Evolutionary conservation across 2,329 filamentous ascomycete species (phyloP).

Genomic region (Paracoccidioides brasiliensis): DNA sequence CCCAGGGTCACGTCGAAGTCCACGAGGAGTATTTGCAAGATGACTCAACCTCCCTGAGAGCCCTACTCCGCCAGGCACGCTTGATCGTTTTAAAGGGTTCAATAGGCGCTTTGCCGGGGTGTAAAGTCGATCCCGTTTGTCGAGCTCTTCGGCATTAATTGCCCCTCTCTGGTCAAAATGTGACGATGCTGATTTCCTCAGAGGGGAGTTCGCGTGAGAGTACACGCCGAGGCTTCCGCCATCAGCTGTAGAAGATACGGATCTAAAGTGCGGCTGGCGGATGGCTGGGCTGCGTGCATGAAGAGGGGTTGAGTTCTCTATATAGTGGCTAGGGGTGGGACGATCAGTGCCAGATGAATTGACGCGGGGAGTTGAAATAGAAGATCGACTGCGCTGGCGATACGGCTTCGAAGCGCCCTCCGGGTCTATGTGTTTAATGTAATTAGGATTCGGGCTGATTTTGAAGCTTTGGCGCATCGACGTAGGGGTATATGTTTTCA

Average conservation of each 20-base stretch:
- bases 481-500: slow-evolving; percentile 50
- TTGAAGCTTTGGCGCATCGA: slow-evolving; percentile 60
- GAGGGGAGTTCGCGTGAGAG: slow-evolving; percentile 65
- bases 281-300: slow-evolving; percentile 33
- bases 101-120: slow-evolving; percentile 27
- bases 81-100: slow-evolving; percentile 33
- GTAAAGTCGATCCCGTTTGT: slow-evolving; percentile 22
- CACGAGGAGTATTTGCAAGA: slow-evolving; percentile 3
- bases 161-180: slow-evolving; percentile 36
- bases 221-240: slow-evolving; percentile 73
- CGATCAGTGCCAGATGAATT: slow-evolving; percentile 19
- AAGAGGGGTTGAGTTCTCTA: slow-evolving; percentile 36
- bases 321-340: slow-evolving; percentile 32
- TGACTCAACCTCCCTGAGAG: slow-evolving; percentile 20
- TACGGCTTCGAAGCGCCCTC: slow-evolving; percentile 37
- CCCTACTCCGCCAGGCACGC: slow-evolving; percentile 25
- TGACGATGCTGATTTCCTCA: slow-evolving; percentile 62
- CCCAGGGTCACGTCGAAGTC: slow-evolving; percentile 18
- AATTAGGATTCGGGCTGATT: slow-evolving; percentile 73
- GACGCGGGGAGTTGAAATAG: slow-evolving; percentile 11
- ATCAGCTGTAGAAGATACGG: slow-evolving; percentile 33
- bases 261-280: slow-evolving; percentile 42
- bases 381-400: slow-evolving; percentile 33
- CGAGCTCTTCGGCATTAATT: slow-evolving; percentile 25
- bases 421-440: slow-evolving; percentile 58